Evolutionary conservation across 106 monocot genomes (phyloP), one percentile per base, ranked within the genome.

Genomic region (Xerophyta viscosa): DNA sequence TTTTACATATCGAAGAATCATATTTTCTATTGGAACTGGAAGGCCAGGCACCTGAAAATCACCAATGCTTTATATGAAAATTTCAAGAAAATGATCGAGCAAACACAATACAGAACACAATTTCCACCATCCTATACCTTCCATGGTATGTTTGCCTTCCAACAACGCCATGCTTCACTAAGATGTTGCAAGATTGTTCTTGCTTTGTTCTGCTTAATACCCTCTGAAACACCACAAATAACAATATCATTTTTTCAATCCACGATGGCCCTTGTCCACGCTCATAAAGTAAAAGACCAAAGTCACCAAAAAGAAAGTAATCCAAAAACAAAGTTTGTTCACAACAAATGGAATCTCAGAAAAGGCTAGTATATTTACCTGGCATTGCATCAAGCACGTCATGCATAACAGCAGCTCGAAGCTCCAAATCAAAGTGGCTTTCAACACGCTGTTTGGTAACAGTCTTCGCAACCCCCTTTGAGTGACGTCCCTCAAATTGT

Each of bases 371-470:
- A 22, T 22, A 17, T 10, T 67, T 36, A 87, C 92, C 92, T 79
- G 96, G 96, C 96, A 96, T 96, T 33, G 96, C 96, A 82, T 96
- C 96, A 63, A 96, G 85, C 37, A 96, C 81, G 86, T 98, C 98
- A 67, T 98, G 98, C 98, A 98, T 98, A 30, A 98, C 98, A 60
- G 90, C 98, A 72, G 96, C 96, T 58, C 96, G 71, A 56, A 96
- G 85, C 55, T 96, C 96, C 82, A 96, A 82, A 63, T 96, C 96
- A 47, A 96, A 96, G 61, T 96, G 96, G 50, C 89, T 89, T 52
- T 96, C 96, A 23, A 96, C 96, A 49, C 96, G 81, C 48, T 96
- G 90, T 51, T 89, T 90, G 6, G 98, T 98, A 31, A 98, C 98
- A 66, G 98, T 98, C 61, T 98, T 98, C 8, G 98, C 98, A 68